Conservation (phyloP, 1,139 yeast species). For the Kodamaea fungicola region DNA sequence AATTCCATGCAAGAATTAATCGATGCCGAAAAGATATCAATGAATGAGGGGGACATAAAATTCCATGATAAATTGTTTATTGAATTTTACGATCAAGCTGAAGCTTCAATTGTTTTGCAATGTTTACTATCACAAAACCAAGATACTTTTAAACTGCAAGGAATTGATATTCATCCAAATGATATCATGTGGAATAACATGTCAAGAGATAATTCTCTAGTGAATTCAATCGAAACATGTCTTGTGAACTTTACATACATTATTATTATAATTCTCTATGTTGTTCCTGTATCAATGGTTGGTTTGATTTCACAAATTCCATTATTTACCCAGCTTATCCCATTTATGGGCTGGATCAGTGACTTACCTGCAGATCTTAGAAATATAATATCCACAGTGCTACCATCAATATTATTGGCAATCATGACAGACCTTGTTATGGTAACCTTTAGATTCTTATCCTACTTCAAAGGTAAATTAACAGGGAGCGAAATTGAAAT, state of each 20-base stretch:
- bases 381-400: conserved; percentile 51
- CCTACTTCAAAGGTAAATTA: conserved; percentile 47
- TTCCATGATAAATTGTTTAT: conserved; percentile 47
- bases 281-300: conserved; percentile 68
- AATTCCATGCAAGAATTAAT: conserved; percentile 15
- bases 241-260: conserved; percentile 43
- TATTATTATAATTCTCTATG: conserved; percentile 55
- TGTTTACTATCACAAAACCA: conserved; percentile 43
- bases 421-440: conserved; percentile 56
- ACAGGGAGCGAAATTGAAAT: conserved; percentile 57
- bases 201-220: conserved; percentile 28
- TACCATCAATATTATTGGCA: conserved; percentile 61
- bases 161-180: conserved; percentile 51
- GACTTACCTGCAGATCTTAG: conserved; percentile 51
- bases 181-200: conserved; percentile 63
- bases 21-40: conserved; percentile 19
- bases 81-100: conserved; percentile 44
- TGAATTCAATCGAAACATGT: conserved; percentile 33
- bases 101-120: conserved; percentile 56
- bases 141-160: conserved; percentile 38
- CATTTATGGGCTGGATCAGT: conserved; percentile 50
- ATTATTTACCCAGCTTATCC: conserved; percentile 50
- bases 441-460: conserved; percentile 45
- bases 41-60: conserved; percentile 16
- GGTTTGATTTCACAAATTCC: conserved; percentile 68